Base-by-base conservation (phyloP, 2,329 filamentous ascomycete genomes). In the Penicillium aurantiogriseum region DNA sequence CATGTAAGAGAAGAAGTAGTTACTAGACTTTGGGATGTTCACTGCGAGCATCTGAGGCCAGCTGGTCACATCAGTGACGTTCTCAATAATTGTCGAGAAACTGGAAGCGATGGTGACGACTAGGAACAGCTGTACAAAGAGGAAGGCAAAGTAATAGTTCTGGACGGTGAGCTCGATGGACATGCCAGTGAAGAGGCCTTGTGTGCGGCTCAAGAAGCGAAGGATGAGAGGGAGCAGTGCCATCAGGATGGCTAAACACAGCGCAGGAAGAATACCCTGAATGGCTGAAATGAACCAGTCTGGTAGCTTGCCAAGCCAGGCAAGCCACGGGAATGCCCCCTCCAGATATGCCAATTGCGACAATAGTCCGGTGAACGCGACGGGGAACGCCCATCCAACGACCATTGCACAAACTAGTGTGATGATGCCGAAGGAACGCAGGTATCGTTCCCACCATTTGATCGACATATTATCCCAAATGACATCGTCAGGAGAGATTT, bases 1-100 rank as follows among this genome's bases (percentile, higher is more conserved):
- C 87, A 99, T 92, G 82, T 99, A 99, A 1, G 91, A 93, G 81
- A 97, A 97, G 80, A 97, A 99, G 75, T 97, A 99, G 71, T 97
- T 96, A 66, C 91, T 89, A 0, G 92, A 88, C 65, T 86, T 89
- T 2, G 94, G 94, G 5, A 99, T 79, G 59, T 92, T 94, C 11
- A 80, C 73, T 0, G 93, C 93, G 29, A 99, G 78, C 0, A 89
- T 81, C 19, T 85, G 74, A 0, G 94, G 85, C 56, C 95, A 84
- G 38, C 81, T 82, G n/a, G 91, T 86, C 45, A 90, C 81, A 36
- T 84, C 74, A 4, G 88, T 79, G 11, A 94, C 72, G n/a, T 84
- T 79, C 19, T 85, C 77, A 43, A 93, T 77, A 50, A 86, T 80
- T 0, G 85, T 83, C 2, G 87, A 85, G 50, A 91, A 84, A 72